Percentiles rank a stretch among this genome's conserved stretches.
phyloP scores from a whole-genome alignment of 176 grass and related monocot genomes.

The Hordeum vulgare region MorexV3_pseudomolecules_assembly NC_058519.1:40173189-40173688 shows the following conservation, averaged over 20 bases:
- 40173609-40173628: background rate
- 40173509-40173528: background rate
- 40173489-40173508: background rate
- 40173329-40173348: background rate
- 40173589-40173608: background rate
- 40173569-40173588: background rate
- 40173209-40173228: background rate
- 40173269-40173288: background rate
- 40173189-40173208: background rate
- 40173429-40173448: background rate
- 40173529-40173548: background rate
- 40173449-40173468: background rate
- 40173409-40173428: background rate
- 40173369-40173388: background rate
- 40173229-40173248: background rate
- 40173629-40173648: background rate
- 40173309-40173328: background rate
- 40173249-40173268: background rate
- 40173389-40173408: background rate
- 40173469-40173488: background rate
- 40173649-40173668: background rate
- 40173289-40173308: background rate
- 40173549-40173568: background rate
- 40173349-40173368: background rate
- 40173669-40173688: background rate